These are phyloP conservation scores for Hypomontagnella submonticulosa DNA, from an alignment of 495 filamentous ascomycete genomes.

Conservation along the genomic window DNA sequence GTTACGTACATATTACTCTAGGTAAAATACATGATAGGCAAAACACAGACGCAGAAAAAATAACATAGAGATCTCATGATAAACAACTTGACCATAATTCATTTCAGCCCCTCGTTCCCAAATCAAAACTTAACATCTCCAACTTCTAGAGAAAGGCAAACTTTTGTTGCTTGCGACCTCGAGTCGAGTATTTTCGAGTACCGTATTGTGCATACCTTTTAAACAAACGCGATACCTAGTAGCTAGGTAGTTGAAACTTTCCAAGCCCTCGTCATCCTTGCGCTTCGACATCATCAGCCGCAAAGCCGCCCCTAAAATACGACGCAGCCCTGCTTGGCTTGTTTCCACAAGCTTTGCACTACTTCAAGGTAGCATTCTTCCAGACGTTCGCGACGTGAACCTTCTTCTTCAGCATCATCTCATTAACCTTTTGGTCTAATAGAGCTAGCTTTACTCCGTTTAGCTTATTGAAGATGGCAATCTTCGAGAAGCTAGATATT, in stretches of 20 bases:
- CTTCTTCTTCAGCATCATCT: constrained; percentile 3
- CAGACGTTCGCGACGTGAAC: constrained; percentile 21
- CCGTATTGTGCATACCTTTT: too few relatives aligned
- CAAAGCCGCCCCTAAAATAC: constrained; percentile 40
- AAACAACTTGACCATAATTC: neutral
- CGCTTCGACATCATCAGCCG: constrained; percentile 35
- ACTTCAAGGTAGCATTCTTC: constrained; percentile 28
- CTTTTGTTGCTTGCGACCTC: too few relatives aligned
- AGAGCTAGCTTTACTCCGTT: constrained; percentile 17
- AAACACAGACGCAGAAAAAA: constrained; percentile 20
- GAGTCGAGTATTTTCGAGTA: too few relatives aligned
- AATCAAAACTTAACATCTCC: too few relatives aligned
- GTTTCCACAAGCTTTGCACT: constrained; percentile 33
- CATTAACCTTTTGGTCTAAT: constrained; percentile 24
- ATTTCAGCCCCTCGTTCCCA: too few relatives aligned
- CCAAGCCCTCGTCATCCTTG: constrained; percentile 13
- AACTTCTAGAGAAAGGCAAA: too few relatives aligned
- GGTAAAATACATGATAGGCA: constrained; percentile 21
- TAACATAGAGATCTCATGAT: constrained; percentile 10
- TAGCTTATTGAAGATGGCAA: constrained; percentile 28
- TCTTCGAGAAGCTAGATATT: constrained; percentile 59
- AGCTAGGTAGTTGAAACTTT: constrained; percentile 20
- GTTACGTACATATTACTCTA: constrained; percentile 1
- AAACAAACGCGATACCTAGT: too few relatives aligned
- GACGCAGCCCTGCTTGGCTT: constrained; percentile 38